These are phyloP conservation scores for Solanum paucissectum DNA, from an alignment of 257 asterid species.

Conservation along the genomic window DNA sequence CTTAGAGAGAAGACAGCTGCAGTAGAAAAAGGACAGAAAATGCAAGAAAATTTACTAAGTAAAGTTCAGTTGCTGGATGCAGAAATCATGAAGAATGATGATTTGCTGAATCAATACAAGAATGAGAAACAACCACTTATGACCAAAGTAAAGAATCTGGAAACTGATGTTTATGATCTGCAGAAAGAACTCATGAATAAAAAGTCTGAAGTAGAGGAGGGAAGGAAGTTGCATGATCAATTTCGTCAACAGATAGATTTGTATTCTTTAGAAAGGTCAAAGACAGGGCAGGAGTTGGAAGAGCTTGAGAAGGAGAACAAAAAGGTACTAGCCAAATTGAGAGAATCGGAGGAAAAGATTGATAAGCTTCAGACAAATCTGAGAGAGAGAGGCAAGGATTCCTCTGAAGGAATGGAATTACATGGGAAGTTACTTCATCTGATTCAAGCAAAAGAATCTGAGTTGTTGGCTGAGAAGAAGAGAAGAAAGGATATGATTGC, in stretches of 20 bases:
- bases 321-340: conserved; percentile 38
- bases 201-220: conserved; percentile 35
- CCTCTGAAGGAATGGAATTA: conserved; percentile 57
- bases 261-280: conserved; percentile 23
- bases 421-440: conserved; percentile 57
- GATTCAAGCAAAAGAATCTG: conserved; percentile 60
- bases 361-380: conserved; percentile 37
- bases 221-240: conserved; percentile 33
- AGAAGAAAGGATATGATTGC: conserved; percentile 18
- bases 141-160: conserved; percentile 24
- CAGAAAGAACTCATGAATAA: conserved; percentile 37
- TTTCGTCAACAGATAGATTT: conserved; percentile 33
- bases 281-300: conserved; percentile 39
- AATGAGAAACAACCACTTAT: conserved; percentile 38
- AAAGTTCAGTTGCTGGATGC: conserved; percentile 42
- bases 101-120: conserved; percentile 20
- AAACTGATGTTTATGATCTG: conserved; percentile 23
- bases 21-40: conserved; percentile 32
- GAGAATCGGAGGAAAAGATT: conserved; percentile 32
- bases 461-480: conserved; percentile 46
- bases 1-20: conserved; percentile 42
- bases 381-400: conserved; percentile 33
- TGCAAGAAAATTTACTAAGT: conserved; percentile 45
- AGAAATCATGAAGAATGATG: conserved; percentile 40
- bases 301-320: conserved; percentile 51